phyloP scores from a whole-genome alignment of 257 asterid genomes.

The Verbascum thapsus region DNA sequence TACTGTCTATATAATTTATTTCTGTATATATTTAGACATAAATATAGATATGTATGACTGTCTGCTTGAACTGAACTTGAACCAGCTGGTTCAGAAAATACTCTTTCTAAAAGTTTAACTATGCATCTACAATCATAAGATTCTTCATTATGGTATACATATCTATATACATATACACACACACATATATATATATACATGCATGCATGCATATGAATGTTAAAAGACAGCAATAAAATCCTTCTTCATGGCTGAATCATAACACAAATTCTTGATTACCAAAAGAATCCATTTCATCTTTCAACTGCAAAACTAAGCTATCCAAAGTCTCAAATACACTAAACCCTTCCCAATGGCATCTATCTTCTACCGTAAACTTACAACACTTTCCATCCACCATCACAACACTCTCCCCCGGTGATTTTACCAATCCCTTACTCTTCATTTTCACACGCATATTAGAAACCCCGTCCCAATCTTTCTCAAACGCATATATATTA shows the following conservation, averaged over 20 bases:
- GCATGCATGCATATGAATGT: too few species aligned
- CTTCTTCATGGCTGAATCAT: constrained; percentile 12
- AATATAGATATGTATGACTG: too few species aligned
- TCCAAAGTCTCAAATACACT: constrained; percentile 39
- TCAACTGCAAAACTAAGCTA: constrained; percentile 50
- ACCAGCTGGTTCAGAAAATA: too few species aligned
- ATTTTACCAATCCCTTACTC: constrained; percentile 50
- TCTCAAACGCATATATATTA: constrained; percentile 57
- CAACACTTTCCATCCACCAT: constrained; percentile 50
- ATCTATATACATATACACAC: too few species aligned
- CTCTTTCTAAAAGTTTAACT: too few species aligned
- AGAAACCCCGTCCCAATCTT: constrained; percentile 60
- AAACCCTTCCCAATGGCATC: constrained; percentile 45
- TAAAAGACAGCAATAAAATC: too few species aligned
- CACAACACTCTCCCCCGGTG: constrained; percentile 61
- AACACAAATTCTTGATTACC: constrained; percentile 11
- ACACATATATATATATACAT: too few species aligned
- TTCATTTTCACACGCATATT: constrained; percentile 51
- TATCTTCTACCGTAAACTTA: constrained; percentile 62
- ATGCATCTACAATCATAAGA: too few species aligned
- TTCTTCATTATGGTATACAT: too few species aligned
- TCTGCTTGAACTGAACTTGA: background rate
- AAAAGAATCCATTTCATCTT: constrained; percentile 37
- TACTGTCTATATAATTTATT: too few species aligned
- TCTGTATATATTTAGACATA: background rate